These are phyloP conservation scores for Pseudogymnoascus sp. DNA, from an alignment of 2,329 filamentous ascomycete genomes.

Conservation along the genomic window DNA sequence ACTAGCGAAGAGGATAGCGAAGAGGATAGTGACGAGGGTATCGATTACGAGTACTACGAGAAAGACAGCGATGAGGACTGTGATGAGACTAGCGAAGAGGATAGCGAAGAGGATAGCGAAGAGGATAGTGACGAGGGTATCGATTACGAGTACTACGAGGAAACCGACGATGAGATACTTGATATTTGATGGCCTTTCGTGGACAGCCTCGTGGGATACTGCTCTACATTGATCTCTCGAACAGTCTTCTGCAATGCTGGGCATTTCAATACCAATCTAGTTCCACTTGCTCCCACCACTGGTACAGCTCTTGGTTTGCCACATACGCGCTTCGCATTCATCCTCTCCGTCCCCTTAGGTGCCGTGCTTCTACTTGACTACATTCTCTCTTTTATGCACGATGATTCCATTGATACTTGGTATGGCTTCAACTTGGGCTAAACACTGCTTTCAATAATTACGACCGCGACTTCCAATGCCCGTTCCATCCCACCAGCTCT, in stretches of 20 bases:
- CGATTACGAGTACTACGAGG: constrained; percentile 15
- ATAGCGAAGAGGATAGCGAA: constrained; percentile 16
- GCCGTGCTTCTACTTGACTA: not conserved
- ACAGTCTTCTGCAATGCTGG: not conserved
- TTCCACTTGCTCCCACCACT: no score
- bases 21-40: no score
- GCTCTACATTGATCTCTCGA: not conserved
- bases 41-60: no score
- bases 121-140: constrained; percentile 5
- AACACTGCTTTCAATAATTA: not conserved
- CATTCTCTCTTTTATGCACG: not conserved
- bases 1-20: no score
- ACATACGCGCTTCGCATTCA: not conserved
- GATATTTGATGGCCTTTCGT: not conserved
- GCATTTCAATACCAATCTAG: not conserved
- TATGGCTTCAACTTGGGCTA: not conserved
- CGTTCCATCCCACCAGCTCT: not conserved
- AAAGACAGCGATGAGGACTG: no score
- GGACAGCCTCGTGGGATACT: not conserved
- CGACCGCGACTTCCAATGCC: not conserved
- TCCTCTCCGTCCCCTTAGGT: not conserved
- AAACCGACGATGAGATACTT: constrained; percentile 17
- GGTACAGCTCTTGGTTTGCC: not conserved
- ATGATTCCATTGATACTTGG: not conserved
- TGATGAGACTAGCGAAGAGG: no score